Conservation (phyloP, 345 rosid genomes). For the Gossypium arboreum region DNA sequence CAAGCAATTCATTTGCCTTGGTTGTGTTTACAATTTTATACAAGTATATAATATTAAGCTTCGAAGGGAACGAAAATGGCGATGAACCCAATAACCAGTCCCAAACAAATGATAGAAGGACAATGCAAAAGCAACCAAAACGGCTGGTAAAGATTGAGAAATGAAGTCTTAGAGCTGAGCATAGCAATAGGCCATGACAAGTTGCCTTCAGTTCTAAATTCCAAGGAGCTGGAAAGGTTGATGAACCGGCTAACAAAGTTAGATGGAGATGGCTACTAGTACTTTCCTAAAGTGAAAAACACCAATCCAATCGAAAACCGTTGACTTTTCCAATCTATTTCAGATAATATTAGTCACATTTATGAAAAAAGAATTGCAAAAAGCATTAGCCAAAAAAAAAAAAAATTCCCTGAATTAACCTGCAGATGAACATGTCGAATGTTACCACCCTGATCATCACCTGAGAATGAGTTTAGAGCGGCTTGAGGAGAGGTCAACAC, state of each 20-base stretch:
- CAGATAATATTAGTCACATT: background rate
- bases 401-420: background rate
- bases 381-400: too few relatives aligned
- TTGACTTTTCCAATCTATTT: constrained; percentile 9
- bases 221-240: background rate
- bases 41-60: background rate
- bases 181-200: background rate
- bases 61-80: background rate
- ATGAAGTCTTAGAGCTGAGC: background rate
- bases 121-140: background rate
- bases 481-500: constrained; percentile 7
- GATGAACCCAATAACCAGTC: background rate
- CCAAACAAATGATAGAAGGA: background rate
- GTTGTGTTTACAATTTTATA: background rate
- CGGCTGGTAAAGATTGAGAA: background rate
- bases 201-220: background rate
- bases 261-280: background rate
- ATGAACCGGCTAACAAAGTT: background rate
- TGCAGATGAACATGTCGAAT: background rate
- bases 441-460: constrained; percentile 16
- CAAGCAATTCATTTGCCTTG: background rate
- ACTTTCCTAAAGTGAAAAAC: background rate
- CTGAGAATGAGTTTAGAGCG: constrained; percentile 12
- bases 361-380: background rate
- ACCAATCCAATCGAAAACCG: constrained; percentile 5